A percentile compares a stretch with the other conserved stretches of the same genome.
phyloP scores from a whole-genome alignment of 192 early-diverging fungal species.

The Linderina pennispora region DNA sequence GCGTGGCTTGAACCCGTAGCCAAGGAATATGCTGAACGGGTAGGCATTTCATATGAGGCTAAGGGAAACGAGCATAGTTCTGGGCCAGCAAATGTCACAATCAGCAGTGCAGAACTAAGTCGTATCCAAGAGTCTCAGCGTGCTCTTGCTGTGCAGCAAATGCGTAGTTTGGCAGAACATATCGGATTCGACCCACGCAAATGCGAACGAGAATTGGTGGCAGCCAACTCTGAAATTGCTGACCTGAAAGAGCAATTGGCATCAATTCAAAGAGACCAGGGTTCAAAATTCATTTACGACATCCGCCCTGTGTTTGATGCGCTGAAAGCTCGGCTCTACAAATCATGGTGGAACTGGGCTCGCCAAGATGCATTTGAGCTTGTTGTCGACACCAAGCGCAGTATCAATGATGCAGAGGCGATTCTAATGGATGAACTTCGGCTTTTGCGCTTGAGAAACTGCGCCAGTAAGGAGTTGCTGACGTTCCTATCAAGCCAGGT shows the following conservation, averaged over 20 bases:
- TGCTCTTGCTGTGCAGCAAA: conserved; percentile 62
- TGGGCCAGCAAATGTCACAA: conserved; percentile 51
- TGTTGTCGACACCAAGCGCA: conserved; percentile 79
- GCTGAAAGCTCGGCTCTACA: conserved; percentile 76
- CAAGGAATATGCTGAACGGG: conserved; percentile 60
- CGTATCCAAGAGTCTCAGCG: conserved; percentile 67
- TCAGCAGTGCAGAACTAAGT: conserved; percentile 86
- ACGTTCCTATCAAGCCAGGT: conserved; percentile 68
- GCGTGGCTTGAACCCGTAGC: conserved; percentile 73
- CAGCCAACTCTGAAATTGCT: no score
- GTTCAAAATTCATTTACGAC: no score
- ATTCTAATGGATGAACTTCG: no score
- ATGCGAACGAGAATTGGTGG: conserved; percentile 70
- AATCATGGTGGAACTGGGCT: conserved; percentile 98
- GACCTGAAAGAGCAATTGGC: no score
- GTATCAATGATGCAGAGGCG: conserved; percentile 62
- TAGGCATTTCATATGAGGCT: conserved; percentile 64
- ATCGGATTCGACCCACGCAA: conserved; percentile 78
- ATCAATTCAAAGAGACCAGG: no score
- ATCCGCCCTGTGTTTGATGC: no score
- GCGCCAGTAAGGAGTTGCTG: conserved; percentile 72
- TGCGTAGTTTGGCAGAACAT: conserved; percentile 80
- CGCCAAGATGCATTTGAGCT: conserved; percentile 26
- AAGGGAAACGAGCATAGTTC: conserved; percentile 2
- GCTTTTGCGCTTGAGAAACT: no score